Evolutionary conservation across 768 basidiomycete species (phyloP).

Genomic region (Amyloporia xantha): DNA sequence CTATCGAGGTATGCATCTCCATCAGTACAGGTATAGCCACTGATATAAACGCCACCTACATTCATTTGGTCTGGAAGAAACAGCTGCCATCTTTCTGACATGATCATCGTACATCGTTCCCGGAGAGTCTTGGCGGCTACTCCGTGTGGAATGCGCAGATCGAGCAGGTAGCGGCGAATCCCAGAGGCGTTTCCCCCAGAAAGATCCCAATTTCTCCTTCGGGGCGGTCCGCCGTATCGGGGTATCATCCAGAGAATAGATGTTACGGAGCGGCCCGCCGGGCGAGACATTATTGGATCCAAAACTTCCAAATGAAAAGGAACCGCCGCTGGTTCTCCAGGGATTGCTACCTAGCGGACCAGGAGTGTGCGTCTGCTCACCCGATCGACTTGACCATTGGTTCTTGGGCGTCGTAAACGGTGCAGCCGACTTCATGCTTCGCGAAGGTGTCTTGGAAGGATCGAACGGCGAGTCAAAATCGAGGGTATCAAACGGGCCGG

Average conservation of each 20-base stretch:
- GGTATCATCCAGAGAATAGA: constrained; percentile 40
- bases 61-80: too few relatives aligned
- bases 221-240: constrained; percentile 40
- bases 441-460: constrained; percentile 75
- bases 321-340: constrained; percentile 7
- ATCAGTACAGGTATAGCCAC: not conserved
- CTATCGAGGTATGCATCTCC: not conserved
- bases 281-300: constrained; percentile 9
- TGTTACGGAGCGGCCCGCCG: constrained; percentile 15
- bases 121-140: too few relatives aligned
- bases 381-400: constrained; percentile 21
- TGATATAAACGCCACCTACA: too few relatives aligned
- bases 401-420: constrained; percentile 63
- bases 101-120: too few relatives aligned
- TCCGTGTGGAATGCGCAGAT: too few relatives aligned
- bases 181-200: not conserved
- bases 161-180: too few relatives aligned
- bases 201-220: constrained; percentile 6
- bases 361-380: constrained; percentile 43
- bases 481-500: constrained; percentile 12
- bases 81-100: too few relatives aligned
- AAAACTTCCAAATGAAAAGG: not conserved
- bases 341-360: constrained; percentile 22
- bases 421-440: constrained; percentile 57
- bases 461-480: constrained; percentile 50